Percentiles rank a stretch among this genome's conserved stretches.
Conservation (phyloP, 2,329 filamentous ascomycete species). For the Thelonectria rubi region DNA sequence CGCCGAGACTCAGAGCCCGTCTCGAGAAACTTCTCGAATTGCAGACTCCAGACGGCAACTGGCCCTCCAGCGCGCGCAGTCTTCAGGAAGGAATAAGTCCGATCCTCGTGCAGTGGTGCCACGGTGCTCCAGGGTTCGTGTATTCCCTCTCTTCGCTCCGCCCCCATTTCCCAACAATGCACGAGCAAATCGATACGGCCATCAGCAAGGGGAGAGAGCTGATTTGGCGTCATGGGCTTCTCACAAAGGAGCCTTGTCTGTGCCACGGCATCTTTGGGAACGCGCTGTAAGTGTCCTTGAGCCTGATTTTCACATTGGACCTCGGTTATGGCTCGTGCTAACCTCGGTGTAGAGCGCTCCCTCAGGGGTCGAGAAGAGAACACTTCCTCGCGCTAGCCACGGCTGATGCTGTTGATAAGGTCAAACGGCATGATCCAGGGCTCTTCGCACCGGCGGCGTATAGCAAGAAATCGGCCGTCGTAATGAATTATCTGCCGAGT, state of each 20-base stretch:
- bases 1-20: conserved; percentile 61
- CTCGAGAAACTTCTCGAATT: conserved; percentile 65
- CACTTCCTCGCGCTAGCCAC: conserved; percentile 68
- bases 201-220: conserved; percentile 61
- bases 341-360: conserved; percentile 43
- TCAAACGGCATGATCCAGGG: conserved; percentile 42
- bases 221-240: conserved; percentile 64
- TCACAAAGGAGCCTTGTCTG: conserved; percentile 71
- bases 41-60: conserved; percentile 71
- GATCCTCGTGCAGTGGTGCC: conserved; percentile 70
- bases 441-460: conserved; percentile 52
- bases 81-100: conserved; percentile 53
- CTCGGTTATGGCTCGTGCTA: conserved; percentile 32
- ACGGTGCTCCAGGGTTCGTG: conserved; percentile 71
- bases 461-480: conserved; percentile 42
- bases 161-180: conserved; percentile 63
- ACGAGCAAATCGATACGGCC: conserved; percentile 61
- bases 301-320: conserved; percentile 12
- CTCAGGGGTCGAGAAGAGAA: conserved; percentile 50
- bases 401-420: conserved; percentile 61
- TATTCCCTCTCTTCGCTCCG: conserved; percentile 65
- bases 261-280: conserved; percentile 74
- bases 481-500: conserved; percentile 49
- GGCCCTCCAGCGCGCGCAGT: conserved; percentile 61
- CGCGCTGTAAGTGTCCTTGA: conserved; percentile 60